Percentiles rank a stretch among this genome's conserved stretches.
phyloP scores from a whole-genome alignment of 768 basidiomycete species.

The Boletellus ananiceps region DNA sequence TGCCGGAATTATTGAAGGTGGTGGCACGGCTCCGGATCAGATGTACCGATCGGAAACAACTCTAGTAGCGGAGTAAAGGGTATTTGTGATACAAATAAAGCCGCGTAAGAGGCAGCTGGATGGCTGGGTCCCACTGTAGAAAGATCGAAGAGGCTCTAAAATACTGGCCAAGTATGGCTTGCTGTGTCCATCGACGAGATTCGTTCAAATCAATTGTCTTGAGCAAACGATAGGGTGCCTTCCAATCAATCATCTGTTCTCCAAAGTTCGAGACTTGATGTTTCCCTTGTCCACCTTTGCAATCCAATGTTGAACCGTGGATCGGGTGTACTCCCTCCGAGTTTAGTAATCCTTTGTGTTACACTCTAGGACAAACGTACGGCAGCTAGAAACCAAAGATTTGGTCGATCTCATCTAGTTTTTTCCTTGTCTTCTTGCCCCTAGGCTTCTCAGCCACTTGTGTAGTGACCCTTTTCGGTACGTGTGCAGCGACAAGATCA shows the following conservation, averaged over 20 bases:
- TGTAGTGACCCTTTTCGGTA: background rate
- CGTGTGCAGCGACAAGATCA: background rate
- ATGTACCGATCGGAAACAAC: background rate
- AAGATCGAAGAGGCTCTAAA: no score
- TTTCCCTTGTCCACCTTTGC: background rate
- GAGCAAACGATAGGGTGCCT: no score
- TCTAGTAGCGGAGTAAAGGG: background rate
- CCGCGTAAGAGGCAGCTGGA: no score
- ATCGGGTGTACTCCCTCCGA: background rate
- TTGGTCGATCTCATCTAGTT: slow-evolving; percentile 24
- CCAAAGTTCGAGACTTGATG: background rate
- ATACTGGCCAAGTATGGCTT: no score
- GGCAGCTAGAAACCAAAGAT: slow-evolving; percentile 24
- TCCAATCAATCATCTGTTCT: background rate
- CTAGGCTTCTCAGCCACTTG: slow-evolving; percentile 8
- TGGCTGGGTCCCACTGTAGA: no score
- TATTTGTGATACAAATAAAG: no score
- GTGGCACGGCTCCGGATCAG: no score
- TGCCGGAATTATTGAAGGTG: no score
- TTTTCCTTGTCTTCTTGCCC: slow-evolving; percentile 17
- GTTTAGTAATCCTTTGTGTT: background rate
- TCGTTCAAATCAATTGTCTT: no score
- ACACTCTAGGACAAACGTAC: background rate
- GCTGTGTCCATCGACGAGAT: no score
- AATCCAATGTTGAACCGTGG: background rate